phyloP scores from a whole-genome alignment of 2,329 filamentous ascomycete genomes.

The Fonsecaea erecta region DNA sequence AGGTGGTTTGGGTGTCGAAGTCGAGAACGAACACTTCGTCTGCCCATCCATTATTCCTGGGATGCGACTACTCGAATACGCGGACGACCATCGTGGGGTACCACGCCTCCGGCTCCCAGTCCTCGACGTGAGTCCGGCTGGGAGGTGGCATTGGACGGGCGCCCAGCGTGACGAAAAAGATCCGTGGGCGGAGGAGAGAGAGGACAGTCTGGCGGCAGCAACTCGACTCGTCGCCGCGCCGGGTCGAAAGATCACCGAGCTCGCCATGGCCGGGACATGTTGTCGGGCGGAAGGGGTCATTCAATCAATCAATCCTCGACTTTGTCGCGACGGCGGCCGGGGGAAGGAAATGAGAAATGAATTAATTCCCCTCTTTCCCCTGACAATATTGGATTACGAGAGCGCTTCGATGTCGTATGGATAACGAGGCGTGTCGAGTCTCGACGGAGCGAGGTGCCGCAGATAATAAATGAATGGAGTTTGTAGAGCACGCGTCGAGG shows the following conservation, averaged over 20 bases:
- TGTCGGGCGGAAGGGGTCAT: neutral
- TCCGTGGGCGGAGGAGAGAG: too few relatives aligned
- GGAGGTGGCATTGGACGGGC: neutral
- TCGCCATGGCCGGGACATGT: neutral
- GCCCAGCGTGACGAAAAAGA: too few relatives aligned
- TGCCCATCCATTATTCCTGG: neutral
- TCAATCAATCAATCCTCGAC: constrained; percentile 3
- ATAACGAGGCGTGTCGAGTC: too few relatives aligned
- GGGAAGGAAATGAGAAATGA: neutral
- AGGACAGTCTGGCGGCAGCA: neutral
- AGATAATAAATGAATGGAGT: neutral
- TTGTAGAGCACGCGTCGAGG: neutral
- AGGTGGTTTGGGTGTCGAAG: neutral
- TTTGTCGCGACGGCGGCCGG: neutral
- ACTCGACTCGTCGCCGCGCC: neutral
- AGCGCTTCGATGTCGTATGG: neutral
- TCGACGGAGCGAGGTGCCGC: neutral
- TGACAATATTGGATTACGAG: neutral
- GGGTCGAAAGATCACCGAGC: neutral
- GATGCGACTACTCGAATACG: neutral
- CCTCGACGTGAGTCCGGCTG: neutral
- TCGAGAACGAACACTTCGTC: neutral
- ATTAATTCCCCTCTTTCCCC: too few relatives aligned
- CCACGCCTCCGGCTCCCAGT: neutral
- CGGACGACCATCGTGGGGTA: neutral